Conservation (phyloP, 179 eudicot species). For the Camellia oleifera region DNA sequence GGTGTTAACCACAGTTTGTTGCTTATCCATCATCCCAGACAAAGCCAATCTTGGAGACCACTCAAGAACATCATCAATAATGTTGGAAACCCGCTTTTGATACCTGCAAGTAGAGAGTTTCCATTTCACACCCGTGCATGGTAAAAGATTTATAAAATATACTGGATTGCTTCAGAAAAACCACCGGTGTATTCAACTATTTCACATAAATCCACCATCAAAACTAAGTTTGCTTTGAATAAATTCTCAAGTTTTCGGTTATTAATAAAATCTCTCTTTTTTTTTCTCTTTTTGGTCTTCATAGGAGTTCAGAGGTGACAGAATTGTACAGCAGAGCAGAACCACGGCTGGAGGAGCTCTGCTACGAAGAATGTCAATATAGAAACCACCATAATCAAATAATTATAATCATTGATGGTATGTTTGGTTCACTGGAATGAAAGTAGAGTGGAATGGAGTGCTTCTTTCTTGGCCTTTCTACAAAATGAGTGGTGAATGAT, state of each 20-base stretch:
- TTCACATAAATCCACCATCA: not conserved
- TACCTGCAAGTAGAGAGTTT: slow-evolving; percentile 52
- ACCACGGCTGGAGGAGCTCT: not conserved
- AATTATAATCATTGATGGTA: not conserved
- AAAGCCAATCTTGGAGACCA: slow-evolving; percentile 89
- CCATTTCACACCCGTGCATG: slow-evolving; percentile 8
- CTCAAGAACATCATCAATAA: slow-evolving; percentile 93
- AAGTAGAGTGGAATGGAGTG: no score
- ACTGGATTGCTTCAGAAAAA: no score
- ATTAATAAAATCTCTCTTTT: not conserved
- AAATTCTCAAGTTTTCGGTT: not conserved
- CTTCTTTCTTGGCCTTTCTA: no score
- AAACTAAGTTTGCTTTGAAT: not conserved
- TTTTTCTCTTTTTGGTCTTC: not conserved
- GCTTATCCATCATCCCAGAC: slow-evolving; percentile 92
- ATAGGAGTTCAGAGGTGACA: no score
- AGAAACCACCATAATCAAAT: not conserved
- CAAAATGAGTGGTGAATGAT: no score
- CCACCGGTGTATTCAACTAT: not conserved
- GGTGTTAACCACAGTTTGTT: slow-evolving; percentile 41
- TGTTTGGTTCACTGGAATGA: no score
- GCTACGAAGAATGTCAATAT: not conserved
- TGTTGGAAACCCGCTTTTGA: slow-evolving; percentile 89
- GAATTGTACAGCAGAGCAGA: not conserved
- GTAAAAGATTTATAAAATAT: not conserved